Percentiles rank a stretch among this genome's conserved stretches.
phyloP scores from a whole-genome alignment of 306 rosid genomes.

The Quercus variabilis region DNA sequence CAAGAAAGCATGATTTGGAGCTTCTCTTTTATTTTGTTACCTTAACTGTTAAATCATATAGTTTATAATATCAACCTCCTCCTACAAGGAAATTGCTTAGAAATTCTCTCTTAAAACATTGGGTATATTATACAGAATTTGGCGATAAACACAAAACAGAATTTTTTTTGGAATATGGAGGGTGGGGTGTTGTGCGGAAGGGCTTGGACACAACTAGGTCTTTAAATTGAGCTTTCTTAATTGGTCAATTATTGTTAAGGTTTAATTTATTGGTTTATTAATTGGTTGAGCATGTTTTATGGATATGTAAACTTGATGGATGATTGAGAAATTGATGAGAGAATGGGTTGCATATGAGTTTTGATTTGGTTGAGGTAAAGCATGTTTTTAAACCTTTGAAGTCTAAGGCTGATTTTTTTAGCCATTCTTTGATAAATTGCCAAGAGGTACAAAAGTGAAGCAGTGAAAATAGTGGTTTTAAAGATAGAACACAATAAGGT shows the following conservation, averaged over 20 bases:
- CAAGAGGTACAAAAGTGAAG: not conserved
- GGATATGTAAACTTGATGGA: no score
- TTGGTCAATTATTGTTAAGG: not conserved
- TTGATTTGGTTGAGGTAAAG: no score
- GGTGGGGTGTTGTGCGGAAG: not conserved
- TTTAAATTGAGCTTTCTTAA: not conserved
- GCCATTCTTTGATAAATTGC: not conserved
- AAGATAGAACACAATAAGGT: not conserved
- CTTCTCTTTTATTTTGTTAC: constrained; percentile 10
- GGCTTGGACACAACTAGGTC: not conserved
- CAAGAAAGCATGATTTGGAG: constrained; percentile 1
- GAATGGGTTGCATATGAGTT: no score
- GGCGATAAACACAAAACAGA: no score
- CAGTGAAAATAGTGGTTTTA: not conserved
- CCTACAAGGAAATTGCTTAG: not conserved
- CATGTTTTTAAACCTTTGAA: not conserved
- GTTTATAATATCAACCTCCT: not conserved
- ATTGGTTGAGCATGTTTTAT: no score
- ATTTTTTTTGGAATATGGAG: not conserved
- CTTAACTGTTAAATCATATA: not conserved
- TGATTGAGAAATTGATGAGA: no score
- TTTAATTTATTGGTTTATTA: not conserved
- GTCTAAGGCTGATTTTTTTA: not conserved
- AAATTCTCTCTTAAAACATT: not conserved
- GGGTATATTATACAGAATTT: no score